These are phyloP conservation scores for Shiraia sp. DNA, from an alignment of 2,329 filamentous ascomycete genomes.

Conservation along the genomic window DNA sequence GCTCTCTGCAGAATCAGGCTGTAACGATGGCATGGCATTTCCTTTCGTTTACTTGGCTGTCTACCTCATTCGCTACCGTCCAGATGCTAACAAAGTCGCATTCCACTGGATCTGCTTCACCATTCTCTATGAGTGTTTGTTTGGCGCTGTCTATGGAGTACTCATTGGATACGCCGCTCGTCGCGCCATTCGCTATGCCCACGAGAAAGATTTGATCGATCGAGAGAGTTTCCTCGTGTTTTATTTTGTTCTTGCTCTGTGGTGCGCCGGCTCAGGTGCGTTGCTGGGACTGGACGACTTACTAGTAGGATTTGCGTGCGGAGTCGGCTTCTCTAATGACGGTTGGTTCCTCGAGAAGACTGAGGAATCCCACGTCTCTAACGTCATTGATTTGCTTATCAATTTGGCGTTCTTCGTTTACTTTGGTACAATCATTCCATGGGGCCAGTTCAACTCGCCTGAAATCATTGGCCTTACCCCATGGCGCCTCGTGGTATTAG, in stretches of 20 bases:
- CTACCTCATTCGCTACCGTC: constrained; percentile 83
- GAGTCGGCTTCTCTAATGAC: constrained; percentile 99
- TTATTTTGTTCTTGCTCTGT: constrained; percentile 95
- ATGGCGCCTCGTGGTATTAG: constrained; percentile 91
- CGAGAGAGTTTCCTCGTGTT: constrained; percentile 97
- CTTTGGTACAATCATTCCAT: constrained; percentile 95
- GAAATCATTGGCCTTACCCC: constrained; percentile 71
- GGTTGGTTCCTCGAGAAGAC: constrained; percentile 99
- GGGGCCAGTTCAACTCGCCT: constrained; percentile 83
- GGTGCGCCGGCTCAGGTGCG: constrained; percentile 91
- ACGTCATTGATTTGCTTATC: constrained; percentile 96
- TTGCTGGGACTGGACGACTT: constrained; percentile 91
- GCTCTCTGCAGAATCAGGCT: constrained; percentile 93
- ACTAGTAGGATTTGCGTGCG: constrained; percentile 89
- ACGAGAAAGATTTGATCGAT: constrained; percentile 84
- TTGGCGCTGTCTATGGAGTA: constrained; percentile 88
- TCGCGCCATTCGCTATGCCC: constrained; percentile 85
- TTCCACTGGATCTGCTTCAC: constrained; percentile 89
- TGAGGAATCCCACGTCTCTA: constrained; percentile 96
- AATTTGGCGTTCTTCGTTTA: constrained; percentile 99
- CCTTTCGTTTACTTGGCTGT: constrained; percentile 93
- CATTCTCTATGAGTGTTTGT: constrained; percentile 92
- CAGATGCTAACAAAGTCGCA: constrained; percentile 68
- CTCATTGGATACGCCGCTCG: constrained; percentile 85
- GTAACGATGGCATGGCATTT: constrained; percentile 99